These are phyloP conservation scores for Filobasidium wieringae DNA, from an alignment of 768 basidiomycete genomes.

Conservation along the genomic window DNA sequence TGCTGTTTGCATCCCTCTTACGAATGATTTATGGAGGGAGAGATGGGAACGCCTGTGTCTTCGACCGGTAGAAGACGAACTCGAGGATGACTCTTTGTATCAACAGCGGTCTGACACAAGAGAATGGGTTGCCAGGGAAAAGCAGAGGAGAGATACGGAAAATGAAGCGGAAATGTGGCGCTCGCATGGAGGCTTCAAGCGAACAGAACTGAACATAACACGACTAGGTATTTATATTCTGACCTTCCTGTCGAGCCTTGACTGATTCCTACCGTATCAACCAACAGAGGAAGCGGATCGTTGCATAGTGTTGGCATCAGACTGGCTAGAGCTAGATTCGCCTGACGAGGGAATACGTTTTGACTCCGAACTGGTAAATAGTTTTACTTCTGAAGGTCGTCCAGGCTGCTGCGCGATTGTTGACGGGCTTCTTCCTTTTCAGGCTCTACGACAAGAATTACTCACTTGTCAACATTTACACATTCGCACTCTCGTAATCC, in stretches of 20 bases:
- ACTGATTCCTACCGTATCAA: too few species aligned
- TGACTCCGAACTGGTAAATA: slow-evolving; percentile 82
- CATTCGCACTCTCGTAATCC: slow-evolving; percentile 70
- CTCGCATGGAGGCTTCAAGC: slow-evolving; percentile 60
- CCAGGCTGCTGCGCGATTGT: neutral
- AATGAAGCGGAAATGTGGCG: slow-evolving; percentile 75
- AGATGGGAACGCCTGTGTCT: slow-evolving; percentile 87
- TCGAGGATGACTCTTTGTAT: slow-evolving; percentile 9
- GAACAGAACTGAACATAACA: slow-evolving; percentile 79
- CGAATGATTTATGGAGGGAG: slow-evolving; percentile 70
- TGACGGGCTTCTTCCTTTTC: neutral
- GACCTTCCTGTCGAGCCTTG: neutral
- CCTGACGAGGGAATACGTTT: slow-evolving; percentile 86
- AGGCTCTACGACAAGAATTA: slow-evolving; percentile 89
- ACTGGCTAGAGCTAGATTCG: slow-evolving; percentile 92
- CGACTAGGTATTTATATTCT: slow-evolving; percentile 61
- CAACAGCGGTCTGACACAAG: slow-evolving; percentile 19
- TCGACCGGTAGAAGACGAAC: slow-evolving; percentile 30
- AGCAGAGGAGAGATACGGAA: slow-evolving; percentile 34
- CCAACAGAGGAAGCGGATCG: slow-evolving; percentile 38
- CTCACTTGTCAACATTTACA: slow-evolving; percentile 87
- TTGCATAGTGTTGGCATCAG: slow-evolving; percentile 64
- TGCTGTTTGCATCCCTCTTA: slow-evolving; percentile 69
- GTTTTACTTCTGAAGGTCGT: neutral
- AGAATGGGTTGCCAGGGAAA: slow-evolving; percentile 34